Percentiles rank a stretch among this genome's conserved stretches.
Evolutionary conservation across 2,329 filamentous ascomycete species (phyloP).

Genomic region (Byssochlamys sp.): DNA sequence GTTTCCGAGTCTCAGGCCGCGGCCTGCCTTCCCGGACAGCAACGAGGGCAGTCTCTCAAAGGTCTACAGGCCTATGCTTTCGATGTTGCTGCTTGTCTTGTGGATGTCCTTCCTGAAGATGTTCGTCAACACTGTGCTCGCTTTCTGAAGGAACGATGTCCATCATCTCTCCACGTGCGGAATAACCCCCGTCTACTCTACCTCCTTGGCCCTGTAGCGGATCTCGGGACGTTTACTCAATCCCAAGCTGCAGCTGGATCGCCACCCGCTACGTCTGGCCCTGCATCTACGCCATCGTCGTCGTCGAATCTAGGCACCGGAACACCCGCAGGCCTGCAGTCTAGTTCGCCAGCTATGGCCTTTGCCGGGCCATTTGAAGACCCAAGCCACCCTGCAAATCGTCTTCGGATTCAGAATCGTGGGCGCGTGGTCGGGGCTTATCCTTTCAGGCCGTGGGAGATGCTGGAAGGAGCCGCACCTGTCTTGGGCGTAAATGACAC

Average conservation of each 20-base stretch:
- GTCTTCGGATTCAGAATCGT: slow-evolving; percentile 29
- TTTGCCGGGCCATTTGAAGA: slow-evolving; percentile 16
- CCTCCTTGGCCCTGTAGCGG: slow-evolving; percentile 31
- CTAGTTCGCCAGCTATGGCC: slow-evolving; percentile 4
- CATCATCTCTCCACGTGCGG: slow-evolving; percentile 27
- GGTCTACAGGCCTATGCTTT: slow-evolving; percentile 32
- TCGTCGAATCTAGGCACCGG: slow-evolving; percentile 14
- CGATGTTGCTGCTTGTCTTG: slow-evolving; percentile 36
- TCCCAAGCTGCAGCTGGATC: slow-evolving; percentile 19
- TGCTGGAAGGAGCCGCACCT: slow-evolving; percentile 37
- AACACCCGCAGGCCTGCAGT: slow-evolving; percentile 11
- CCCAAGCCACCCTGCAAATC: slow-evolving; percentile 17
- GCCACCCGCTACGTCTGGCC: slow-evolving; percentile 23
- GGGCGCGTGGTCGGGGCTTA: slow-evolving; percentile 27
- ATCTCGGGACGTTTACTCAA: slow-evolving; percentile 11
- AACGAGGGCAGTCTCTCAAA: slow-evolving; percentile 22
- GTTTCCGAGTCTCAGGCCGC: slow-evolving; percentile 21
- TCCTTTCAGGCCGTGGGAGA: slow-evolving; percentile 34
- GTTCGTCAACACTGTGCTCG: slow-evolving; percentile 32
- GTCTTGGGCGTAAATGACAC: slow-evolving; percentile 37
- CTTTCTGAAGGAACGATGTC: slow-evolving; percentile 34
- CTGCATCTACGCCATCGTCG: slow-evolving; percentile 19
- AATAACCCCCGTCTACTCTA: slow-evolving; percentile 32
- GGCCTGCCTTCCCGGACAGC: slow-evolving; percentile 20
- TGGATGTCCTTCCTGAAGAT: slow-evolving; percentile 38